These are phyloP conservation scores for Herpotrichia juniperi DNA, from an alignment of 2,329 filamentous ascomycete genomes.

Conservation along the genomic window DNA sequence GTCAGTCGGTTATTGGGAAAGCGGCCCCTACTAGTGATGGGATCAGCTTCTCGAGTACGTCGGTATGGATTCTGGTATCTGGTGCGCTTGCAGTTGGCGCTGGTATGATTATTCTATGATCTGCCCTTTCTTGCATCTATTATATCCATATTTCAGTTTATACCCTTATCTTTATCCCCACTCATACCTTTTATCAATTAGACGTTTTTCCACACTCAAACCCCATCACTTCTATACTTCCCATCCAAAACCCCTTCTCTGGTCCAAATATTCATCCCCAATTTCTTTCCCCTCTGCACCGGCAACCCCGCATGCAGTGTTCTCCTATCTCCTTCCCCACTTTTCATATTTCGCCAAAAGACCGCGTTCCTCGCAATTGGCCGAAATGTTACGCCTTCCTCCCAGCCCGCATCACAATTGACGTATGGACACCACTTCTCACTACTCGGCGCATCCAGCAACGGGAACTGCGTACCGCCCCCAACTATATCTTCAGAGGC, in stretches of 20 bases:
- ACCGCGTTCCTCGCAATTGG: slow-evolving; percentile 62
- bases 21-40: slow-evolving; percentile 47
- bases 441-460: slow-evolving; percentile 51
- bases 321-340: slow-evolving; percentile 58
- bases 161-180: neutral
- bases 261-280: slow-evolving; percentile 43
- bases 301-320: slow-evolving; percentile 61
- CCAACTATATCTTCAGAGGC: slow-evolving; percentile 53
- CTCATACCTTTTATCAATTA: neutral
- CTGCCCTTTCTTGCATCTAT: neutral
- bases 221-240: slow-evolving; percentile 21
- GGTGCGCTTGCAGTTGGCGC: slow-evolving; percentile 37
- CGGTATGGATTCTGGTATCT: slow-evolving; percentile 36
- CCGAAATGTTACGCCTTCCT: slow-evolving; percentile 60
- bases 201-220: slow-evolving; percentile 6
- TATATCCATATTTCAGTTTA: neutral
- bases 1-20: slow-evolving; percentile 40
- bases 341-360: slow-evolving; percentile 65
- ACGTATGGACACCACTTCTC: slow-evolving; percentile 61
- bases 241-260: slow-evolving; percentile 22
- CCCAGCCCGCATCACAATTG: slow-evolving; percentile 52
- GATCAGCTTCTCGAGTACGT: slow-evolving; percentile 29
- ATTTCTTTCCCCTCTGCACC: slow-evolving; percentile 59
- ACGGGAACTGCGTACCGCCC: slow-evolving; percentile 65
- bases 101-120: slow-evolving; percentile 48